Evolutionary conservation across 2,329 filamentous ascomycete genomes (phyloP), one percentile per base, ranked within the genome.

Genomic region (Aspergillus felis): DNA sequence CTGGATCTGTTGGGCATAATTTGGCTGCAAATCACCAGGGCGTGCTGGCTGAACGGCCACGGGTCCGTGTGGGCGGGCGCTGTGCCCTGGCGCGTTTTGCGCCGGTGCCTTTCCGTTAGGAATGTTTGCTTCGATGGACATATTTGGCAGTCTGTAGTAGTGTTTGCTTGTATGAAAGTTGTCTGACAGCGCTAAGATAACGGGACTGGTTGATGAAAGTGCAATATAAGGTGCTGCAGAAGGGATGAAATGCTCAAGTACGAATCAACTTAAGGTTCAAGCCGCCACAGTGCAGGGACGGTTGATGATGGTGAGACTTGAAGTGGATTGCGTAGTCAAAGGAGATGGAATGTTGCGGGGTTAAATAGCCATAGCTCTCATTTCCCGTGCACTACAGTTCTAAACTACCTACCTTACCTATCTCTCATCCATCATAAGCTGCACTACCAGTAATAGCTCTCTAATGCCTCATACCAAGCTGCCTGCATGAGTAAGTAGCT

Each of bases 1-100:
- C 53, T 72, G 55, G 63, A 90, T 81, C 50, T 80, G 78, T 61
- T 86, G 82, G 6, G 91, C 91, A 74, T 94, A 94, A 70, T 84
- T 90, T 57, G 87, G 87, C 78, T 96, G 92, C 10, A 97, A 82
- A 70, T 97, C 93, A 65, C 92, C 90, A 67, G 87, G 82, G 59
- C 86, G 85, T 17, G 93, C 91, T 24, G 91, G 92, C 70, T 92
- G 84, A 50, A 97, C 92, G 3, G 79, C 75, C 77, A 92, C 88
- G 66, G 85, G 76, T 44, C 77, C 76, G 46, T 63, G 76, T 12
- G 79, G 66, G 50, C 79, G 77, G 71, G 85, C 82, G 60, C 56
- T 41, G 28, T 56, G 50, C 20, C 61, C 35, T 6, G 61, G 61
- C 4, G 20, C 5, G 20, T 6, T 24, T 20, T 61, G 50, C 29